Base-by-base conservation (phyloP, 2,329 filamentous ascomycete species). In the Simplicillium aogashimaense region DNA sequence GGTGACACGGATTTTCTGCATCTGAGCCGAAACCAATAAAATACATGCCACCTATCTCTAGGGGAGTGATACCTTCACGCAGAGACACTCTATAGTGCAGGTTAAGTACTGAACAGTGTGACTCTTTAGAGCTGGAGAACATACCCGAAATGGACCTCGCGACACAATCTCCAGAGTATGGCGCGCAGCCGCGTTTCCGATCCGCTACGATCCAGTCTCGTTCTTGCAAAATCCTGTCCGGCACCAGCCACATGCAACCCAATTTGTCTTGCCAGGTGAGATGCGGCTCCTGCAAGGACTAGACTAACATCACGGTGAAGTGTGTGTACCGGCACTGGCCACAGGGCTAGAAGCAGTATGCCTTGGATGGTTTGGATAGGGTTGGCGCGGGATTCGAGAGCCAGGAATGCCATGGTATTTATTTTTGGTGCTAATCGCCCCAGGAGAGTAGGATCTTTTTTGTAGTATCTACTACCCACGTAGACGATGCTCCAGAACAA, bases 301-400 rank as follows among this genome's bases (percentile, higher is more conserved):
- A 58, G 55, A n/a, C 56, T 59, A 43, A 58, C 57, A 36, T 63
- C 60, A 33, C 60, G 60, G 46, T 59, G 60, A 54, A 60, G 61
- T 25, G 58, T 63, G 35, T 60, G 61, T 10, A 61, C 58, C 7
- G 61, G 61, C 20, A 64, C 45, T 3, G 60, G 55, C 61, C 61
- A 65, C 14, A 60, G 58, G 36, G 60, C 63, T 10, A 65, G 53
- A 9, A 64, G 53, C 4, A 65, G 43, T 9, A 62, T 48, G 13
- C 57, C 60, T 41, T 64, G 59, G 16, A 65, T 65, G 12, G 59
- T 56, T 12, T 59, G 54, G 39, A 63, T 58, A 10, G 43, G 39
- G 28, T 44, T 41, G 14, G 43, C 4, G 5, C 56, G 58, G 10
- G 56, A 53, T 3, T 58, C 54, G 12, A 58, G 49, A 17, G 57